Conservation (phyloP, 345 rosid genomes). For the Leavenworthia alabamica region DNA sequence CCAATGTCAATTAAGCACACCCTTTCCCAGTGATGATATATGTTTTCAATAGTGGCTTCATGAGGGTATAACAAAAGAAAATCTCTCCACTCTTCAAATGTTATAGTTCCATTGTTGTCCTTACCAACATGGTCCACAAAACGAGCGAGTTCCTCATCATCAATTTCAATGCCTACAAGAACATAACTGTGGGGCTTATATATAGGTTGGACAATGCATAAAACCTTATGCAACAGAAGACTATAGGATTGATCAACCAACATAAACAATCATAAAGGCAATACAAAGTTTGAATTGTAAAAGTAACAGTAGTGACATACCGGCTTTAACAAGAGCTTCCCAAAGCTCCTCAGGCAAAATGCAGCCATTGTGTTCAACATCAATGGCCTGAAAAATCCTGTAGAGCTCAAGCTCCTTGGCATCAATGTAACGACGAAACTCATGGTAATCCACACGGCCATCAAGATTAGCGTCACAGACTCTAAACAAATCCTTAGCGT, state of each 20-base stretch:
- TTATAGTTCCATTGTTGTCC: conserved; percentile 93
- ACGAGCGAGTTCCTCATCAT: conserved; percentile 84
- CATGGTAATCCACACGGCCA: conserved; percentile 82
- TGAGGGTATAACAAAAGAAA: conserved; percentile 93
- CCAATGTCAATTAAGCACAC: conserved; percentile 92
- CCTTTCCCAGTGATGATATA: conserved; percentile 90
- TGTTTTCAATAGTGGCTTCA: conserved; percentile 92
- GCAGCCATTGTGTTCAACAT: conserved; percentile 84
- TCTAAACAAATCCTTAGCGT: conserved; percentile 77
- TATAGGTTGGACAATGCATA: conserved; percentile 2
- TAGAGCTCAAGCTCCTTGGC: conserved; percentile 78
- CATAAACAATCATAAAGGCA: neutral
- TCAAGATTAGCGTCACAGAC: conserved; percentile 85
- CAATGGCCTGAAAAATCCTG: conserved; percentile 68
- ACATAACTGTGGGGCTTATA: conserved; percentile 46
- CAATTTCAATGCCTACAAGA: conserved; percentile 76
- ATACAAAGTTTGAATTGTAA: too few species aligned
- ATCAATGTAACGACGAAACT: conserved; percentile 88
- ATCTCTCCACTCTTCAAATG: conserved; percentile 99
- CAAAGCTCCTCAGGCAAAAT: conserved; percentile 92
- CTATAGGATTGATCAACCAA: neutral
- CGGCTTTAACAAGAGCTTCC: conserved; percentile 88
- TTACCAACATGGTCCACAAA: conserved; percentile 99
- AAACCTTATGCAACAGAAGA: neutral
- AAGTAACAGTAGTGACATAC: conserved; percentile 32